A percentile compares a stretch with the other conserved stretches of the same genome.
These are phyloP conservation scores for Gaultheria prostrata DNA, from an alignment of 148 eudicot species.

Conservation along the genomic window DNA sequence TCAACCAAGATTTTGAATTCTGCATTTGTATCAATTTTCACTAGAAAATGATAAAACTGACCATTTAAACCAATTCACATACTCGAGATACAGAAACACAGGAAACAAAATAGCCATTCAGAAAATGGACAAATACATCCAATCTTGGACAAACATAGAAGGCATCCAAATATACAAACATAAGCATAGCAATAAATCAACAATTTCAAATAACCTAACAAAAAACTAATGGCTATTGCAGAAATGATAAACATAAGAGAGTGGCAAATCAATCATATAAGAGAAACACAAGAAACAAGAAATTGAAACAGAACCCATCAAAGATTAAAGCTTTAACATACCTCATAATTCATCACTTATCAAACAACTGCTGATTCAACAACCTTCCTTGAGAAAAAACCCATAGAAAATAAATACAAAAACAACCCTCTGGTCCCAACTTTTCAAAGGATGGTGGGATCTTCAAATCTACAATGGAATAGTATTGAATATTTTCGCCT, in stretches of 20 bases:
- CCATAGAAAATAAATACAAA: conserved; percentile 13
- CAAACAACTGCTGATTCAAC: conserved; percentile 13
- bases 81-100: neutral
- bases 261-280: neutral
- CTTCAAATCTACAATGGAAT: conserved; percentile 21
- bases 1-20: neutral
- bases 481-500: neutral
- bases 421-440: conserved; percentile 2
- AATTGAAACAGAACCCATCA: conserved; percentile 13
- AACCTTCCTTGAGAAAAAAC: neutral
- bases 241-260: neutral
- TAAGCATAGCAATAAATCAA: conserved; percentile 16
- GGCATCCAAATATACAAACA: conserved; percentile 12
- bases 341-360: conserved; percentile 26
- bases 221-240: neutral
- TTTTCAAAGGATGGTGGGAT: conserved; percentile 30
- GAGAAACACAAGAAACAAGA: neutral
- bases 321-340: conserved; percentile 28
- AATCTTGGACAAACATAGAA: neutral
- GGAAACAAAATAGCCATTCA: neutral
- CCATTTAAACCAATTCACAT: neutral
- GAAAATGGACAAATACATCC: neutral
- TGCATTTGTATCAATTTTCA: neutral
- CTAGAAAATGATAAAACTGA: conserved; percentile 4
- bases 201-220: conserved; percentile 1